Evolutionary conservation across 371 early-diverging fungal species (phyloP).

Genomic region (Lichtheimia corymbifera): DNA sequence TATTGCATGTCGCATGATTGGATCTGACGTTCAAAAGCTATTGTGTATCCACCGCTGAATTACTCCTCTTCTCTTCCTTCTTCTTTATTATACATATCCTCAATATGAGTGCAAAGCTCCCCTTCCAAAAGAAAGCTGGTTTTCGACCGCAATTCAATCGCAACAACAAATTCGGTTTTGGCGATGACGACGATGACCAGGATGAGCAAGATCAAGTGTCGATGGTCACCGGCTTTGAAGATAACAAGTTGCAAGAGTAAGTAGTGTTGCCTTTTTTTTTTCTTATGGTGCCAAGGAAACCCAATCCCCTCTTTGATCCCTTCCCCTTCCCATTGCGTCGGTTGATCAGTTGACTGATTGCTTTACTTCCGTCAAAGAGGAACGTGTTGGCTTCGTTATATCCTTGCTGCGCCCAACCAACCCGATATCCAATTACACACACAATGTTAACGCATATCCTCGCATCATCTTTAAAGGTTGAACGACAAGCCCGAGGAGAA

Average conservation of each 20-base stretch:
- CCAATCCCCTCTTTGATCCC: not conserved
- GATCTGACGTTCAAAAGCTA: no score
- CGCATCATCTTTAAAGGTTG: conserved; percentile 26
- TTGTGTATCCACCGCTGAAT: no score
- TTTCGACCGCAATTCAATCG: conserved; percentile 5
- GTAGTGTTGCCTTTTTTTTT: not conserved
- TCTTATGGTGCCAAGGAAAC: not conserved
- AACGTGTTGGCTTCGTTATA: not conserved
- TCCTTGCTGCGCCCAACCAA: no score
- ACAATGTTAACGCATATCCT: no score
- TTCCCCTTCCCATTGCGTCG: not conserved
- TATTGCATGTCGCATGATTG: no score
- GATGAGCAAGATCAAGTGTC: conserved; percentile 41
- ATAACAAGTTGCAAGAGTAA: conserved; percentile 57
- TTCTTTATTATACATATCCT: no score
- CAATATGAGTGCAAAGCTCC: conserved; percentile 5
- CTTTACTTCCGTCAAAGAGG: not conserved
- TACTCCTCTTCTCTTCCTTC: no score
- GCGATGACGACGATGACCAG: conserved; percentile 46
- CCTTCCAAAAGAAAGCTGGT: conserved; percentile 14
- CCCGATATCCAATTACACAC: no score
- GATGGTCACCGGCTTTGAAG: conserved; percentile 54
- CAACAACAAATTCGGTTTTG: conserved; percentile 14
- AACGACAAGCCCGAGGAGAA: conserved; percentile 37
- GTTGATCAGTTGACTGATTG: not conserved